phyloP scores from a whole-genome alignment of 2,329 filamentous ascomycete species.

The Madurella fahalii region DNA sequence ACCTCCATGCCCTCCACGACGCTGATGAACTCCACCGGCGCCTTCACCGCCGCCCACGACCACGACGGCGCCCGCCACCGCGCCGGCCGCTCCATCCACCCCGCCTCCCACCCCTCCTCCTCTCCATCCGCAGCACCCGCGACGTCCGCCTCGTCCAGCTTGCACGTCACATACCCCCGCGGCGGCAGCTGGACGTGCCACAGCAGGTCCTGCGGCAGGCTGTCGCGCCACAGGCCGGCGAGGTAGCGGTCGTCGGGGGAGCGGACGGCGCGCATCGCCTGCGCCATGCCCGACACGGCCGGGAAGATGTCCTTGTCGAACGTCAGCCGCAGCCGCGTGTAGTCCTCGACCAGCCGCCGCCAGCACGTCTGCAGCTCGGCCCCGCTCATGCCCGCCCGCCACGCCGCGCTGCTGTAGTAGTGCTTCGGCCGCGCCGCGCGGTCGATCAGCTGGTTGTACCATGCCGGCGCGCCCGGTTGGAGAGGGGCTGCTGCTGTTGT shows the following conservation, averaged over 20 bases:
- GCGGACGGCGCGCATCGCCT: background rate
- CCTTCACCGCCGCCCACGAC: constrained; percentile 16
- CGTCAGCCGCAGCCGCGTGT: constrained; percentile 8
- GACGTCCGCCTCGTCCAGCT: background rate
- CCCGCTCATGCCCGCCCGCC: background rate
- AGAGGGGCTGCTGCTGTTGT: background rate
- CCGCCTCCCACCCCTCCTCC: background rate
- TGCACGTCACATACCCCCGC: too few relatives aligned
- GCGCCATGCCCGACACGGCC: constrained; percentile 13
- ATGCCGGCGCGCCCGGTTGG: background rate
- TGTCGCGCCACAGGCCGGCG: constrained; percentile 4
- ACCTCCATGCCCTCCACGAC: background rate
- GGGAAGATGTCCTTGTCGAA: constrained; percentile 17
- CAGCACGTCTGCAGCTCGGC: background rate
- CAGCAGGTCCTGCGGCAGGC: constrained; percentile 4
- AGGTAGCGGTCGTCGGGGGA: background rate
- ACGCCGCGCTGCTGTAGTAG: background rate
- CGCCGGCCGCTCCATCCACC: background rate
- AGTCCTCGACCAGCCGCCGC: constrained; percentile 15
- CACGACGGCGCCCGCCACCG: constrained; percentile 22
- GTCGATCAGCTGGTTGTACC: background rate
- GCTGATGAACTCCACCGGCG: constrained; percentile 9
- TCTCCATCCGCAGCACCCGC: background rate
- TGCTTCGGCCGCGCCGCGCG: background rate
- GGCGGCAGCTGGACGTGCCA: constrained; percentile 14